Percentiles rank a stretch among this genome's conserved stretches.
These are phyloP conservation scores for Fagopyrum tataricum DNA, from an alignment of 148 eudicot species.

Conservation along the genomic window DNA sequence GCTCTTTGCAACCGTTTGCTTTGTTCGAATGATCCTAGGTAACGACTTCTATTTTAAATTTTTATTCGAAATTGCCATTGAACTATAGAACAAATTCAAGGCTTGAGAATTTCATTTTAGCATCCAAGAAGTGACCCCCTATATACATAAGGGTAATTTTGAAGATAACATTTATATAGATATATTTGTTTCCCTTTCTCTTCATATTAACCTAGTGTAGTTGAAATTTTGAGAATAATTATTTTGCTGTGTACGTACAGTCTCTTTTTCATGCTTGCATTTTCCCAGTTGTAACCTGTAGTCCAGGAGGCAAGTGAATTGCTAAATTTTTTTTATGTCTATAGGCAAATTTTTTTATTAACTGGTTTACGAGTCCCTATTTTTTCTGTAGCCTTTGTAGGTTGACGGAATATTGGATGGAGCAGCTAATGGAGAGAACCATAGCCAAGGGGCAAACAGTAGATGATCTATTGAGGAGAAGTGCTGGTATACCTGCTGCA, in stretches of 20 bases:
- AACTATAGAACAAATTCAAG: background rate
- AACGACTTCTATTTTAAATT: slow-evolving; percentile 2
- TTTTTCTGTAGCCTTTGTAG: slow-evolving; percentile 65
- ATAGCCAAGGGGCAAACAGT: slow-evolving; percentile 91
- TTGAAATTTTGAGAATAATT: background rate
- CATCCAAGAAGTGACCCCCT: background rate
- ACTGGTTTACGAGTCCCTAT: slow-evolving; percentile 15
- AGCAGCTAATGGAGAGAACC: slow-evolving; percentile 91
- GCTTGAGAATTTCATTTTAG: background rate
- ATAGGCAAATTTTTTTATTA: too few species aligned
- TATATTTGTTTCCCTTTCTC: background rate
- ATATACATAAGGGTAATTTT: too few species aligned
- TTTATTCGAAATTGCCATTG: background rate
- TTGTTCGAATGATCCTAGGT: slow-evolving; percentile 96
- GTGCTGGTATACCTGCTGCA: slow-evolving; percentile 99
- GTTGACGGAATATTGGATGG: slow-evolving; percentile 96
- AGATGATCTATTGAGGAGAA: slow-evolving; percentile 91
- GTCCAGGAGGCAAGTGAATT: too few species aligned
- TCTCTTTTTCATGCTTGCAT: too few species aligned
- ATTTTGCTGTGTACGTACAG: background rate
- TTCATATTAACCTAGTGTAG: background rate
- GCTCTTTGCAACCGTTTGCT: slow-evolving; percentile 99
- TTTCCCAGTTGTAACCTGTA: too few species aligned
- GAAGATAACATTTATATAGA: background rate
- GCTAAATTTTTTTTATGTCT: too few species aligned